Evolutionary conservation across 2,329 filamentous ascomycete species (phyloP), one percentile per base, ranked within the genome.

Genomic region (Ceratocystiopsis sp.): DNA sequence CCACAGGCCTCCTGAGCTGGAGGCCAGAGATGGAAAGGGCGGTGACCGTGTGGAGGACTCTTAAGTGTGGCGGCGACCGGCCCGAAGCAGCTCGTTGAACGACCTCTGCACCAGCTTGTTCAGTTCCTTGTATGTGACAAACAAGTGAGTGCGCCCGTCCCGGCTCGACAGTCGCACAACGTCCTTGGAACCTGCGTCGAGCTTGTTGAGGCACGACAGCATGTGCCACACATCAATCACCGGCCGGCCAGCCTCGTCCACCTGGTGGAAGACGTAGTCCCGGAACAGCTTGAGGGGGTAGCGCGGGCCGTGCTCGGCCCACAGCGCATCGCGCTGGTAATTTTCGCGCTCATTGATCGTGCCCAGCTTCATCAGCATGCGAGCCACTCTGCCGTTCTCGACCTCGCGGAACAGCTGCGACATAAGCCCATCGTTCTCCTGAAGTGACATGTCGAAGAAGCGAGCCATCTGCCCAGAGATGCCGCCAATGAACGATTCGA

Each of bases 211-310:
- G 55, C 81, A 89, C 21, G 72, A 74, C 38, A 98, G 60, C 49
- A 96, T 84, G 62, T 96, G 87, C 3, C 82, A 89, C 45, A 95
- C 66, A 56, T 95, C 84, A 6, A 93, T 68, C 2, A 87, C 80
- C 0, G 91, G 82, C 42, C 83, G 80, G 14, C 85, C 86, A 45
- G 84, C 77, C 29, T 75, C 72, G 57, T 96, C 86, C 13, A 95
- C 86, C 55, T 93, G 87, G 59, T 98, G 91, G 62, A 96, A 98
- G 36, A 95, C 84, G 54, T 93, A 96, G 61, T 98, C 91, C 41
- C 91, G 76, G 67, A 96, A 96, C 10, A 98, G 71, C 62, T 94
- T 95, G 50, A 98, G 68, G 57, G 84, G 82, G 58, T 94, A 96
- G 25, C 87, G 76, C 54, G 94, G 85, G 21, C 89, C 89, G 40